These are phyloP conservation scores for Phylloporus rhodoxanthus DNA, from an alignment of 768 basidiomycete species.

Conservation along the genomic window DNA sequence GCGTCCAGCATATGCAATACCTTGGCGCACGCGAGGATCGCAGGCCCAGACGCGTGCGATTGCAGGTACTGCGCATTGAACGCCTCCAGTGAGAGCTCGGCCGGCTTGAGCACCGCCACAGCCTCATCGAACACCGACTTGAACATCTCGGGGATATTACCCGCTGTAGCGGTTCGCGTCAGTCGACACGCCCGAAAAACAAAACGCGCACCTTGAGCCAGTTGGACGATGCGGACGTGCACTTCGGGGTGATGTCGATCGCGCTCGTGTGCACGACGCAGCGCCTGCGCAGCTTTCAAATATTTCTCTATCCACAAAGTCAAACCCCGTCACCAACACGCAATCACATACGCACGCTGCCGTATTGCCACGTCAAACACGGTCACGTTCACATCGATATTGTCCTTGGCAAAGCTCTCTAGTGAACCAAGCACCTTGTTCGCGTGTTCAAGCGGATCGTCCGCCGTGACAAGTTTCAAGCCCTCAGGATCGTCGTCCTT, in stretches of 20 bases:
- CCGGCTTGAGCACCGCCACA: conserved; percentile 49
- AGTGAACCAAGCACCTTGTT: conserved; percentile 65
- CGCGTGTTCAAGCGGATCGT: conserved; percentile 71
- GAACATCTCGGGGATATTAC: conserved; percentile 42
- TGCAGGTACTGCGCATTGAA: conserved; percentile 78
- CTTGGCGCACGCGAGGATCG: conserved; percentile 60
- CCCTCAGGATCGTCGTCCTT: conserved; percentile 89
- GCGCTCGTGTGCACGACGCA: conserved; percentile 51
- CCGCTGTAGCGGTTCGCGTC: conserved; percentile 33
- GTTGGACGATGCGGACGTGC: conserved; percentile 64
- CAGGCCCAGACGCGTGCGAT: conserved; percentile 45
- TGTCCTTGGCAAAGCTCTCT: conserved; percentile 41
- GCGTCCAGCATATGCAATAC: conserved; percentile 44
- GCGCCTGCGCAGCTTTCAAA: conserved; percentile 68
- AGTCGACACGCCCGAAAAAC: neutral
- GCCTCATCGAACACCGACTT: conserved; percentile 45
- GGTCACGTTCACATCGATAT: conserved; percentile 67
- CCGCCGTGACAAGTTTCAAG: conserved; percentile 52
- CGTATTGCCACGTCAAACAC: conserved; percentile 79
- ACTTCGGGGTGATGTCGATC: conserved; percentile 58
- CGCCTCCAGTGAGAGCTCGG: conserved; percentile 50
- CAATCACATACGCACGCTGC: conserved; percentile 50
- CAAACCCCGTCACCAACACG: neutral
- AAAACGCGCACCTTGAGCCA: conserved; percentile 46
- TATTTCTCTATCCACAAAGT: conserved; percentile 56